Conservation (phyloP, 116 monocot species). For the Trichopus zeylanicus region DNA sequence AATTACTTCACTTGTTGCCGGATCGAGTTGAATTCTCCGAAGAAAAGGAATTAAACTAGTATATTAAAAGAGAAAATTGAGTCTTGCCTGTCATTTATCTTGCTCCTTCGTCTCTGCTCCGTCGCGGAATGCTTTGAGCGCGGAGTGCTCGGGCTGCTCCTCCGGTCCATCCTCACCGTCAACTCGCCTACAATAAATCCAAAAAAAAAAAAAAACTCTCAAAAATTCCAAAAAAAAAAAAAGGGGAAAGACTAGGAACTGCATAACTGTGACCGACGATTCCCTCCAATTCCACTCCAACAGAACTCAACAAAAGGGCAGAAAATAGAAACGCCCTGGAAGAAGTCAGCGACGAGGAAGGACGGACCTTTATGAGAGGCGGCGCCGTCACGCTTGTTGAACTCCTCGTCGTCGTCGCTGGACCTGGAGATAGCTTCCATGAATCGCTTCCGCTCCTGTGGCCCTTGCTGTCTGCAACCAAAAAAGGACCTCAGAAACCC, state of each 20-base stretch:
- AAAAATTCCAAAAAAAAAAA: not conserved
- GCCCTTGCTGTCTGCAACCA: not conserved
- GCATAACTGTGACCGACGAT: no score
- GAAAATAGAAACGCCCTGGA: not conserved
- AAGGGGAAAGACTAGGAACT: not conserved
- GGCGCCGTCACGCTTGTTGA: conserved; percentile 8
- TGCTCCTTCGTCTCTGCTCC: conserved; percentile 83
- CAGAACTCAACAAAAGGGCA: not conserved
- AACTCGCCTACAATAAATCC: conserved; percentile 6
- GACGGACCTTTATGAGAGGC: not conserved
- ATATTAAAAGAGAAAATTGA: not conserved
- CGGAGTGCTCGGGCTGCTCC: conserved; percentile 41
- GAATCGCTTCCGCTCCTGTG: not conserved
- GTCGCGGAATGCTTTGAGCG: conserved; percentile 86
- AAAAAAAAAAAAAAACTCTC: not conserved
- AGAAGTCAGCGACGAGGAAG: not conserved
- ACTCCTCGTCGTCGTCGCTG: conserved; percentile 21
- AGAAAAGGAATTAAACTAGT: not conserved
- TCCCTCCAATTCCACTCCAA: not conserved
- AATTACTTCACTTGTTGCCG: no score
- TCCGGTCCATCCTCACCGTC: conserved; percentile 9
- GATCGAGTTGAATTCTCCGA: no score
- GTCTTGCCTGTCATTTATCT: conserved; percentile 69
- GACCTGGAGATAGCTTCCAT: conserved; percentile 17
- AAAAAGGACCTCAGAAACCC: not conserved